phyloP scores from a whole-genome alignment of 306 rosid species.

The Lathyrus tuberosus region DNA sequence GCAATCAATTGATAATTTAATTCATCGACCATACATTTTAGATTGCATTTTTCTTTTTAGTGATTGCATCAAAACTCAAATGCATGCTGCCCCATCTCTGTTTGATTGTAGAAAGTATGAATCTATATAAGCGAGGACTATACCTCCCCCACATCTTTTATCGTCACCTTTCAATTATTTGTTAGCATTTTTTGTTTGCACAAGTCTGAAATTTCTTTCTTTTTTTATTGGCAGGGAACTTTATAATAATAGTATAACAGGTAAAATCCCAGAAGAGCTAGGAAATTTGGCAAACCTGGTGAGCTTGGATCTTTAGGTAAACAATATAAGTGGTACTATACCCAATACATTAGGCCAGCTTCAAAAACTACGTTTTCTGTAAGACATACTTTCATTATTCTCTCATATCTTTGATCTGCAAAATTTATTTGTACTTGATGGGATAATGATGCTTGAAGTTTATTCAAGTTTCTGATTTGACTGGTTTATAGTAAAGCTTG shows the following conservation, averaged over 20 bases:
- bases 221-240: slow-evolving; percentile 66
- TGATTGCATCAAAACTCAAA: too few species aligned
- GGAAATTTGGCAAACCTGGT: slow-evolving; percentile 76
- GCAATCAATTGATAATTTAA: too few species aligned
- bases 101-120: too few species aligned
- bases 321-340: slow-evolving; percentile 53
- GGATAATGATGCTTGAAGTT: too few species aligned
- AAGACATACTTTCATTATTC: slow-evolving; percentile 53
- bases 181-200: slow-evolving; percentile 17
- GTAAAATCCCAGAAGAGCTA: slow-evolving; percentile 74
- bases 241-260: slow-evolving; percentile 67
- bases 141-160: too few species aligned
- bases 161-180: slow-evolving; percentile 24
- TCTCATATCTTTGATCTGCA: slow-evolving; percentile 38
- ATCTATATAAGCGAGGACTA: too few species aligned
- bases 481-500: too few species aligned
- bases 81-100: too few species aligned
- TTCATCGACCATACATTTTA: too few species aligned
- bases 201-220: slow-evolving; percentile 18
- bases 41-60: too few species aligned
- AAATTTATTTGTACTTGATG: slow-evolving; percentile 26
- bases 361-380: slow-evolving; percentile 75
- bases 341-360: slow-evolving; percentile 62
- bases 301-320: slow-evolving; percentile 93
- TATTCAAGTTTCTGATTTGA: too few species aligned